Conservation (phyloP, 495 filamentous ascomycete genomes). For the Penicillium longicatenatum region DNA sequence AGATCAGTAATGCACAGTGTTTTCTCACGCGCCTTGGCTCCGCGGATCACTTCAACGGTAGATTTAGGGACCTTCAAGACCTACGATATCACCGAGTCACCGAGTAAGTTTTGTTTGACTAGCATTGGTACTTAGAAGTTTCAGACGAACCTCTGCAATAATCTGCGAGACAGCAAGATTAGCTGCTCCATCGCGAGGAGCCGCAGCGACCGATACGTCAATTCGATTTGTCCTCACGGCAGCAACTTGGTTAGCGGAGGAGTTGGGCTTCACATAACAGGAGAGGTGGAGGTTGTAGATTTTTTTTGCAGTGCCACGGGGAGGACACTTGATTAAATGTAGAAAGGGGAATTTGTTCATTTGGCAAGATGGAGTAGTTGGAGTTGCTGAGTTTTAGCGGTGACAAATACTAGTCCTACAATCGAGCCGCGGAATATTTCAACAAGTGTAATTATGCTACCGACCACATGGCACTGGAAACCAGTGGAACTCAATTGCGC, state of each 20-base stretch:
- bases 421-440: too few relatives aligned
- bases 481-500: too few relatives aligned
- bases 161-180: conserved; percentile 66
- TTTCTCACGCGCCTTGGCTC: conserved; percentile 63
- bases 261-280: conserved; percentile 68
- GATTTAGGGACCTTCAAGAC: conserved; percentile 63
- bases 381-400: neutral
- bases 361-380: neutral
- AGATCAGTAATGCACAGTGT: conserved; percentile 46
- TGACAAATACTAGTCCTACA: too few relatives aligned
- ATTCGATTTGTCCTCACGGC: conserved; percentile 55
- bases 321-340: conserved; percentile 25
- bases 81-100: conserved; percentile 29
- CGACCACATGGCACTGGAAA: too few relatives aligned
- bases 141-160: conserved; percentile 58
- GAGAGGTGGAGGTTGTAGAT: conserved; percentile 42
- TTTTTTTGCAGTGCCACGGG: neutral
- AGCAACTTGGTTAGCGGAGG: conserved; percentile 56
- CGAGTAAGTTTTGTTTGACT: too few relatives aligned
- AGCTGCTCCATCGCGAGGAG: conserved; percentile 64
- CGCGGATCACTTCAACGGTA: conserved; percentile 62
- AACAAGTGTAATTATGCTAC: too few relatives aligned
- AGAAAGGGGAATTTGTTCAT: conserved; percentile 22
- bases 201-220: conserved; percentile 63
- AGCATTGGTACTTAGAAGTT: neutral